A percentile compares a stretch with the other conserved stretches of the same genome.
These are phyloP conservation scores for Rhizophagus clarus DNA, from an alignment of 192 early-diverging fungal species.

Conservation along the genomic window DNA sequence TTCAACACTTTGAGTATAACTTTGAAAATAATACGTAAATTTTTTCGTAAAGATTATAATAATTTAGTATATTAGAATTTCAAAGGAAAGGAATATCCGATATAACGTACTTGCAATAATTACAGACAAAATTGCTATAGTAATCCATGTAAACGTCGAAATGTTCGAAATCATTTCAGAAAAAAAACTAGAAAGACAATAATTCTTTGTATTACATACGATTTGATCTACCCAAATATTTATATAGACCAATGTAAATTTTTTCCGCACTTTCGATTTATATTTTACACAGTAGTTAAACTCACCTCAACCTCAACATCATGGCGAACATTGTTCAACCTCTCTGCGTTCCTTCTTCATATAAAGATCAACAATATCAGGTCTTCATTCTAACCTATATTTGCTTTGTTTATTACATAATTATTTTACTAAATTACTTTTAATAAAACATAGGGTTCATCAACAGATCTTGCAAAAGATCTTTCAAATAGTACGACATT, in stretches of 20 bases:
- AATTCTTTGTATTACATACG: too few species aligned
- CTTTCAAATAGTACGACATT: conserved; percentile 74
- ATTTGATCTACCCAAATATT: too few species aligned
- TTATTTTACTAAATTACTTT: not conserved
- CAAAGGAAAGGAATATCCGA: not conserved
- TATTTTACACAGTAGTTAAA: not conserved
- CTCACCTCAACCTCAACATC: too few species aligned
- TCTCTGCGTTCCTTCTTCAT: conserved; percentile 72
- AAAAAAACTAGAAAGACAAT: too few species aligned
- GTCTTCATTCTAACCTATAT: conserved; percentile 37
- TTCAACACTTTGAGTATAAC: not conserved
- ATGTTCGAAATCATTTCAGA: not conserved
- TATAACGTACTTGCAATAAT: not conserved
- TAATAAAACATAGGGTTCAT: conserved; percentile 44
- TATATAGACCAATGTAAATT: too few species aligned
- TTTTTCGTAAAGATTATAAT: too few species aligned
- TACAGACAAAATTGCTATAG: not conserved
- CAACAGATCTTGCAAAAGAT: conserved; percentile 52
- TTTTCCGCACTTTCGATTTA: not conserved
- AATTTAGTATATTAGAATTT: not conserved
- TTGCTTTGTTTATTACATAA: not conserved
- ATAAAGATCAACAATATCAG: conserved; percentile 82
- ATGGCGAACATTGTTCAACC: conserved; percentile 48
- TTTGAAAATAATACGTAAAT: not conserved
- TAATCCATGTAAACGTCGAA: not conserved